Conservation (phyloP, 306 rosid genomes). For the Trichosanthes truncata region DNA sequence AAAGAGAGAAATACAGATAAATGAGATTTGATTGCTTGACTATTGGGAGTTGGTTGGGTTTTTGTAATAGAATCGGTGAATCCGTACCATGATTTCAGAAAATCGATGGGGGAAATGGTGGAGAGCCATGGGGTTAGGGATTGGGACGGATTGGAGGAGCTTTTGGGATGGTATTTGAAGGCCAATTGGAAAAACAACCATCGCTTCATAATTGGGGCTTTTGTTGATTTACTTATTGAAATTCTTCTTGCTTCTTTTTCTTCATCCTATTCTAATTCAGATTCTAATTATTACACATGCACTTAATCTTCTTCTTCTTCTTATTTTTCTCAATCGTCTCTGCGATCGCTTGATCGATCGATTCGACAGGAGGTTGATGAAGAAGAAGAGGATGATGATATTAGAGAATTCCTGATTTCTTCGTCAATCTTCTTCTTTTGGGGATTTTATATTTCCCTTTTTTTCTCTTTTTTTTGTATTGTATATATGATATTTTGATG, state of each 20-base stretch:
- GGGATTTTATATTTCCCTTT: not conserved
- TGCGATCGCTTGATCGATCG: not conserved
- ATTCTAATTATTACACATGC: not conserved
- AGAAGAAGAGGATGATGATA: not conserved
- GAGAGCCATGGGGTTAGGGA: slow-evolving; percentile 55
- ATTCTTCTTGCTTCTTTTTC: not conserved
- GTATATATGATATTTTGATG: not conserved
- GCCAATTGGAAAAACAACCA: slow-evolving; percentile 57
- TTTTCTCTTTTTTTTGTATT: too few species aligned
- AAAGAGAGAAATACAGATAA: too few species aligned
- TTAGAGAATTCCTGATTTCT: not conserved
- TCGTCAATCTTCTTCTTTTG: not conserved
- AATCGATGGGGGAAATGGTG: slow-evolving; percentile 88
- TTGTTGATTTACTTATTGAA: slow-evolving; percentile 51
- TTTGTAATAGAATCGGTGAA: slow-evolving; percentile 75
- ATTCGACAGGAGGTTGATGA: not conserved
- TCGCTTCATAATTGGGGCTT: slow-evolving; percentile 61
- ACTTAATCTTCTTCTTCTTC: slow-evolving; percentile 1
- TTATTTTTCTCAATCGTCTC: not conserved
- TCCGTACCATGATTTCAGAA: slow-evolving; percentile 54
- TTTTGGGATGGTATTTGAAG: slow-evolving; percentile 59
- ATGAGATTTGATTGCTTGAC: too few species aligned
- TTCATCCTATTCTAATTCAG: not conserved
- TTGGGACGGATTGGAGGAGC: slow-evolving; percentile 69
- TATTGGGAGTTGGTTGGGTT: too few species aligned